A percentile compares a stretch with the other conserved stretches of the same genome.
phyloP scores from a whole-genome alignment of 176 grass and related monocot genomes.

The Musa itinerans region DNA sequence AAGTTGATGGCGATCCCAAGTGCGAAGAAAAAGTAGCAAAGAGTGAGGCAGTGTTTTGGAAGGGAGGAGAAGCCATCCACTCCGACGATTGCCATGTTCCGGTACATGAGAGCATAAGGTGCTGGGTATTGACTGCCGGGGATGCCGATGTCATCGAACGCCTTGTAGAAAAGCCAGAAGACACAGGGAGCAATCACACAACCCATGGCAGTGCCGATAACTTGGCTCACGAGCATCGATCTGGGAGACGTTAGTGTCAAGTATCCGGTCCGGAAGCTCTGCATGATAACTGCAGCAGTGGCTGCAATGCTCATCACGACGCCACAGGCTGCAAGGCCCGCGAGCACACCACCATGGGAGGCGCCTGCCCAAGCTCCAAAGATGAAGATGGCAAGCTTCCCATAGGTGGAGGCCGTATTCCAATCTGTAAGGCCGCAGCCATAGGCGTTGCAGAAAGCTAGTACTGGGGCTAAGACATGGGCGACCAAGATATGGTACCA shows the following conservation, averaged over 20 bases:
- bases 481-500: neutral
- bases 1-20: neutral
- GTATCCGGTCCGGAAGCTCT: slow-evolving; percentile 16
- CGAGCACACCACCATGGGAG: neutral
- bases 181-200: slow-evolving; percentile 16
- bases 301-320: slow-evolving; percentile 10
- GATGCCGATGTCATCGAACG: neutral
- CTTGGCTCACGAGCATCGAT: slow-evolving; percentile 5
- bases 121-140: neutral
- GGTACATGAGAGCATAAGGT: neutral
- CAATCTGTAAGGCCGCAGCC: neutral
- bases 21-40: neutral
- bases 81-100: slow-evolving; percentile 4
- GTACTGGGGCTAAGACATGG: neutral
- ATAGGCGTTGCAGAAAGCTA: slow-evolving; percentile 1
- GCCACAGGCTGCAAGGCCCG: slow-evolving; percentile 11
- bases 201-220: slow-evolving; percentile 8
- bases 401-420: slow-evolving; percentile 9
- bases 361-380: slow-evolving; percentile 4
- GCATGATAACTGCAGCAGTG: slow-evolving; percentile 12
- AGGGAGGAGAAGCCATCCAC: slow-evolving; percentile 2
- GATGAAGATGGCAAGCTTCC: slow-evolving; percentile 9
- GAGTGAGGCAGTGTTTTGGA: slow-evolving; percentile 16
- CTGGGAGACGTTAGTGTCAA: slow-evolving; percentile 1
- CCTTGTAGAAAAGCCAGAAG: slow-evolving; percentile 17